Percentiles rank a stretch among this genome's conserved stretches.
Conservation (phyloP, 1,284 basidiomycete genomes). For the Apiotrichum siamense region DNA sequence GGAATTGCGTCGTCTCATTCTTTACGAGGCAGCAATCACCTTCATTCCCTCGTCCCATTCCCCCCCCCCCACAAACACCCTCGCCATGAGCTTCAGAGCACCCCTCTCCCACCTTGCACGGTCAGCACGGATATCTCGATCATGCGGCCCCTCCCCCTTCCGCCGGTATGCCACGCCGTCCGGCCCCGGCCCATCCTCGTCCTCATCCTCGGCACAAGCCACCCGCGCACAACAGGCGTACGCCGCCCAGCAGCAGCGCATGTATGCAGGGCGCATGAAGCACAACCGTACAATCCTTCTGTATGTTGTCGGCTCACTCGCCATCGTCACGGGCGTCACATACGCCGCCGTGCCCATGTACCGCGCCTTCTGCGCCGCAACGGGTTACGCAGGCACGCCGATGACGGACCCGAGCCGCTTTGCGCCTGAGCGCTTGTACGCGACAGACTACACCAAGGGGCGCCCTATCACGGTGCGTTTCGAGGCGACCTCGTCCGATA, state of each 20-base stretch:
- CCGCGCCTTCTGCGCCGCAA: slow-evolving; percentile 94
- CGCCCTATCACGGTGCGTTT: slow-evolving; percentile 85
- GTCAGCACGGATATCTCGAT: not conserved
- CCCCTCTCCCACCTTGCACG: not conserved
- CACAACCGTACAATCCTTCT: slow-evolving; percentile 34
- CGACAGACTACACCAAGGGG: slow-evolving; percentile 57
- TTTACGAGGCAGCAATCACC: no score
- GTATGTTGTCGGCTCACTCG: slow-evolving; percentile 53
- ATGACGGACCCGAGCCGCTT: slow-evolving; percentile 77
- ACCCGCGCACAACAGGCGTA: not conserved
- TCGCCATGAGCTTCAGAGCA: slow-evolving; percentile 1
- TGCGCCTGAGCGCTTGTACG: slow-evolving; percentile 72
- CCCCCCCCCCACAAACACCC: not conserved
- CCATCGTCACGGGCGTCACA: slow-evolving; percentile 73
- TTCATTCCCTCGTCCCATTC: not conserved
- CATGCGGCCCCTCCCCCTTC: not conserved
- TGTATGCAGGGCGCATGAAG: slow-evolving; percentile 34
- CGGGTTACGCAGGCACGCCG: slow-evolving; percentile 93
- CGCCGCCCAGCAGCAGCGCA: slow-evolving; percentile 11
- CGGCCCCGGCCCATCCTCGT: not conserved
- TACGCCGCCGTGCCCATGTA: slow-evolving; percentile 97
- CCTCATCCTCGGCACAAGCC: no score
- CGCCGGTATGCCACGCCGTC: not conserved
- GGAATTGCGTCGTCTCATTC: no score
- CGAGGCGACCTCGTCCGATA: slow-evolving; percentile 84